Conservation (phyloP, 805 yeast species). For the Ogataea trehaloabstinens region DNA sequence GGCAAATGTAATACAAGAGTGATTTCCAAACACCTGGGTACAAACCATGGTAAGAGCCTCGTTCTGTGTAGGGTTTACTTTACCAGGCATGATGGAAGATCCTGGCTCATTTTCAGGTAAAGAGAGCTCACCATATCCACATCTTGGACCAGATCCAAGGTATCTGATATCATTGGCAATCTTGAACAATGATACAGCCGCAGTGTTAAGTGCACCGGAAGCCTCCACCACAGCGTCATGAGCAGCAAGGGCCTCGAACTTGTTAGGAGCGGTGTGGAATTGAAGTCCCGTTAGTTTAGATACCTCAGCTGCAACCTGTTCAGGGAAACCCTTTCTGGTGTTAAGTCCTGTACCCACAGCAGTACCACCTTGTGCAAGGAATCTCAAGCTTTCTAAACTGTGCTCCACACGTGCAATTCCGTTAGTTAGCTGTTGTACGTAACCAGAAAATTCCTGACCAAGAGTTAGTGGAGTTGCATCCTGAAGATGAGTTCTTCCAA, state of each 20-base stretch:
- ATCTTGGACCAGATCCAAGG: conserved; percentile 98
- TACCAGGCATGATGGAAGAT: conserved; percentile 99
- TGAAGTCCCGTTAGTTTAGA: conserved; percentile 82
- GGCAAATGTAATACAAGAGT: conserved; percentile 90
- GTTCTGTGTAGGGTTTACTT: conserved; percentile 98
- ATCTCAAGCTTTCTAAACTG: conserved; percentile 70
- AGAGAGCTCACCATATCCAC: conserved; percentile 95
- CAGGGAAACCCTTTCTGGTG: conserved; percentile 88
- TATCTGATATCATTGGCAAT: conserved; percentile 98
- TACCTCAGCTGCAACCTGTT: conserved; percentile 82
- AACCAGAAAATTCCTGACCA: conserved; percentile 98
- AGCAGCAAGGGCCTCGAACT: conserved; percentile 98
- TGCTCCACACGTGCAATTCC: conserved; percentile 86
- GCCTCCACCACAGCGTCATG: conserved; percentile 98
- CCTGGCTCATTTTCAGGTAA: conserved; percentile 99
- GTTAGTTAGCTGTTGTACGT: conserved; percentile 87
- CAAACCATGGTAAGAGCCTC: conserved; percentile 99
- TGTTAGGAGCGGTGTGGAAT: conserved; percentile 95
- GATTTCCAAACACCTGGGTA: conserved; percentile 96
- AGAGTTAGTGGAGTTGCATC: conserved; percentile 98
- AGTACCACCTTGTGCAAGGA: conserved; percentile 98
- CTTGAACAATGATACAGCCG: conserved; percentile 90
- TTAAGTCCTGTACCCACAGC: conserved; percentile 99
- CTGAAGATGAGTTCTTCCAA: conserved; percentile 98
- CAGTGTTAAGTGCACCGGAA: conserved; percentile 93